Conservation (phyloP, 352 stramenopile species). For the Phytophthora ohioensis region DNA sequence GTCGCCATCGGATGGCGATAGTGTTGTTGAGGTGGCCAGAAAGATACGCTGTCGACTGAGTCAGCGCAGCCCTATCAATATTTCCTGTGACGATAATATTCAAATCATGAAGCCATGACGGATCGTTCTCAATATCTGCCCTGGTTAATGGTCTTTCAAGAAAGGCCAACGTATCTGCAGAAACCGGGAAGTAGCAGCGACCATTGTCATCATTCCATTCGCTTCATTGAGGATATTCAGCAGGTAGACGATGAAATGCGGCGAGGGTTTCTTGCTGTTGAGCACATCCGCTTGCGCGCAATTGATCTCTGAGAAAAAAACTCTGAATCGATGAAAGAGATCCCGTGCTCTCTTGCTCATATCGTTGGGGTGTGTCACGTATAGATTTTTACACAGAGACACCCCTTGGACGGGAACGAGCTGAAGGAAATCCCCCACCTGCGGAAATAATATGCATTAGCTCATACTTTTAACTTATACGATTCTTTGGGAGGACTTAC, state of each 20-base stretch:
- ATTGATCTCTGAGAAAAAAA: background rate
- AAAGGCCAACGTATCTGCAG: background rate
- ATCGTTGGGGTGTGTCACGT: background rate
- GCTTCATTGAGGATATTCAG: background rate
- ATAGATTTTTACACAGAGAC: background rate
- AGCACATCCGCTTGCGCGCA: background rate
- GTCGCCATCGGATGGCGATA: background rate
- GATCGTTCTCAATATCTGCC: background rate
- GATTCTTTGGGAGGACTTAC: background rate
- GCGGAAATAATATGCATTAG: background rate
- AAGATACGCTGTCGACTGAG: background rate
- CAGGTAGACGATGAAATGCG: background rate
- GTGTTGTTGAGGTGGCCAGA: background rate
- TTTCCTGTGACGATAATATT: conserved; percentile 3
- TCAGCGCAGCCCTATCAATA: background rate
- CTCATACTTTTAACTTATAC: background rate
- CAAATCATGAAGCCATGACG: conserved; percentile 1
- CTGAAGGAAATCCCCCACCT: conserved; percentile 5
- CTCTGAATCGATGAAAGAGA: conserved; percentile 1
- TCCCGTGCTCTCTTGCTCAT: background rate
- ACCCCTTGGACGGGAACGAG: background rate
- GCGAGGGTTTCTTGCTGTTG: background rate
- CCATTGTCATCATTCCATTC: background rate
- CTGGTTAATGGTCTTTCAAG: background rate
- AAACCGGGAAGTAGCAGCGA: background rate